Conservation (phyloP, 2,329 filamentous ascomycete species). For the Diaporthe vaccinii region DNA sequence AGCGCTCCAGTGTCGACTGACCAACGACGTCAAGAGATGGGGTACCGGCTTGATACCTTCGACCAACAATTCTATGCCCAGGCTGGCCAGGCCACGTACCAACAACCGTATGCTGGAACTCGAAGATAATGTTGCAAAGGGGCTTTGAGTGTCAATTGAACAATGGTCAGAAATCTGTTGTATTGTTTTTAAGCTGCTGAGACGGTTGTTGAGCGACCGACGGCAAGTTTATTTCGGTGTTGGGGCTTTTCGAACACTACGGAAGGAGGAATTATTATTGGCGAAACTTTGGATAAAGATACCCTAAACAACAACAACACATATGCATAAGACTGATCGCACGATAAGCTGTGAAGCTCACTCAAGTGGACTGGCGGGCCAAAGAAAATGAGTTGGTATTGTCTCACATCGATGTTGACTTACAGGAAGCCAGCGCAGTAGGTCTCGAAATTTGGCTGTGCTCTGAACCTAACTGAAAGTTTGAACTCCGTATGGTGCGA, state of each 20-base stretch:
- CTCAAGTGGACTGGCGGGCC: neutral
- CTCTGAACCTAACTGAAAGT: too few species aligned
- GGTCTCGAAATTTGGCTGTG: too few species aligned
- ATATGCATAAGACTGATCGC: neutral
- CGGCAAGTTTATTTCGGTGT: too few species aligned
- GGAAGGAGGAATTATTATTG: neutral
- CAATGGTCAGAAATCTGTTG: neutral
- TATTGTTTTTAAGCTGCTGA: neutral
- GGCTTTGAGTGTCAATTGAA: fast-evolving
- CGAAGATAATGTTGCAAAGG: neutral
- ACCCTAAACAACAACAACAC: neutral
- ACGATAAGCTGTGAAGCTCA: neutral
- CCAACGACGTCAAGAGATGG: neutral
- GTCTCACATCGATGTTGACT: too few species aligned
- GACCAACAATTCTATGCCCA: neutral
- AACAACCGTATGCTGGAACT: neutral
- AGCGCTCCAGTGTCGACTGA: neutral
- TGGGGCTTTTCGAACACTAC: neutral
- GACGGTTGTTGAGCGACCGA: neutral
- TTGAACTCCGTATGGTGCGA: too few species aligned
- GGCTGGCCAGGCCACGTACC: neutral
- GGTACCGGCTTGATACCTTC: neutral
- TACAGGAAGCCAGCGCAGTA: too few species aligned
- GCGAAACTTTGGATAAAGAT: neutral
- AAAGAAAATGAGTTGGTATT: neutral